Conservation (phyloP, 805 yeast species). For the Yarrowia phangngaensis region DNA sequence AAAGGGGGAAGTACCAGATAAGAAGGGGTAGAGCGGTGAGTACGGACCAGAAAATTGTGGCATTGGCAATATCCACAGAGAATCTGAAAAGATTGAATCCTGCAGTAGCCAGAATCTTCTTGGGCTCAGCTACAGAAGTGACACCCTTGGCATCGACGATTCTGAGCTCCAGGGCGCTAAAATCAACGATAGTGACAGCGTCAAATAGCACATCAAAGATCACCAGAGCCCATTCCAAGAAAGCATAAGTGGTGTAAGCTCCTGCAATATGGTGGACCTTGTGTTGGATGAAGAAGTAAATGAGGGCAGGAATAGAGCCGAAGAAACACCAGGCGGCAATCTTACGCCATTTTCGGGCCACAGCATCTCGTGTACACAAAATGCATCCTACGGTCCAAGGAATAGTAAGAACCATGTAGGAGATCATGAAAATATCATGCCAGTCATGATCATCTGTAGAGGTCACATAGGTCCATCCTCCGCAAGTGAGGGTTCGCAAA, state of each 20-base stretch:
- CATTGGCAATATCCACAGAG: slow-evolving; percentile 47
- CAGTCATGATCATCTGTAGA: slow-evolving; percentile 95
- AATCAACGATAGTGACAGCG: slow-evolving; percentile 70
- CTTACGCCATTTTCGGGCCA: slow-evolving; percentile 48
- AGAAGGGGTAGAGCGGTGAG: slow-evolving; percentile 75
- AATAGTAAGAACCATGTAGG: slow-evolving; percentile 78
- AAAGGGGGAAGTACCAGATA: slow-evolving; percentile 95
- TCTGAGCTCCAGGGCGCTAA: slow-evolving; percentile 54
- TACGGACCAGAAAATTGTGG: slow-evolving; percentile 81
- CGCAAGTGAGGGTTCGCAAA: slow-evolving; percentile 89
- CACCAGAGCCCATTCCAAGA: slow-evolving; percentile 89
- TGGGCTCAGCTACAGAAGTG: slow-evolving; percentile 24
- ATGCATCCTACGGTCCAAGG: slow-evolving; percentile 82
- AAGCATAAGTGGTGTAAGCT: slow-evolving; percentile 93
- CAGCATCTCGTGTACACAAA: slow-evolving; percentile 47
- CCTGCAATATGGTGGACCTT: slow-evolving; percentile 83
- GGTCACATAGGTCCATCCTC: slow-evolving; percentile 98
- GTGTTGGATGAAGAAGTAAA: slow-evolving; percentile 88
- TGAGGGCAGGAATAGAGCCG: slow-evolving; percentile 68
- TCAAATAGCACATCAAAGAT: slow-evolving; percentile 82
- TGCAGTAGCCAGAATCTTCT: slow-evolving; percentile 30
- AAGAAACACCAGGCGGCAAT: slow-evolving; percentile 62
- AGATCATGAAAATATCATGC: slow-evolving; percentile 93
- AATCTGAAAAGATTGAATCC: slow-evolving; percentile 38
- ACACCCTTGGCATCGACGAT: slow-evolving; percentile 35